Percentiles rank a stretch among this genome's conserved stretches.
Conservation (phyloP, 2,329 filamentous ascomycete genomes). For the Neospermospora avenae region DNA sequence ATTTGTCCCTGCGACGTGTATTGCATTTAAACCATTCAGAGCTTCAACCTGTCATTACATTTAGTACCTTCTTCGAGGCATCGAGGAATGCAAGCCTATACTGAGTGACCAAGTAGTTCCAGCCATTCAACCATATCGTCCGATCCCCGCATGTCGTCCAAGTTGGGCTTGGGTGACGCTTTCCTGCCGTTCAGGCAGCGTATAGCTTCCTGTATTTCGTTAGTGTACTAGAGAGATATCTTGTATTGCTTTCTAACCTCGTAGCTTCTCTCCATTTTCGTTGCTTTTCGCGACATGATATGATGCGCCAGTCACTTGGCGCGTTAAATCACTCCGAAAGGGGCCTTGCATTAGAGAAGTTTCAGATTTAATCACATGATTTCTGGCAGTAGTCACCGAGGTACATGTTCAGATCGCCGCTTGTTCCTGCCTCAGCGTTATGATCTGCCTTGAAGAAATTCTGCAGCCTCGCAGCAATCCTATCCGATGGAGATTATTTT, state of each 20-base stretch:
- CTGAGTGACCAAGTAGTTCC: slow-evolving; percentile 10
- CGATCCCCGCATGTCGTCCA: slow-evolving; percentile 10
- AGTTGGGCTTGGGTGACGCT: slow-evolving; percentile 5
- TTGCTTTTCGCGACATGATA: not conserved
- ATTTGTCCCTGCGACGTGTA: slow-evolving; percentile 69
- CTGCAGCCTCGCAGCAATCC: no score
- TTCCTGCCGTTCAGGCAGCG: slow-evolving; percentile 10
- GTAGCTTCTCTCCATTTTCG: slow-evolving; percentile 12
- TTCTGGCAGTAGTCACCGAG: no score
- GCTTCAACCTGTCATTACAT: slow-evolving; percentile 2
- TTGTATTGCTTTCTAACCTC: slow-evolving; percentile 9
- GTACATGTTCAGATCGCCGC: no score
- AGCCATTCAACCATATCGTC: slow-evolving; percentile 12
- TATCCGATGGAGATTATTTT: no score
- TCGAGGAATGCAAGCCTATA: slow-evolving; percentile 1
- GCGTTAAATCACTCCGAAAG: no score
- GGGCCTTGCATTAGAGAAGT: no score
- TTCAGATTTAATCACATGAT: not conserved
- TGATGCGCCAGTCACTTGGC: no score
- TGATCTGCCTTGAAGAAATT: no score
- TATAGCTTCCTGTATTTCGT: slow-evolving; percentile 10
- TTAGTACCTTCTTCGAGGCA: not conserved
- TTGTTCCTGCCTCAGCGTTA: no score
- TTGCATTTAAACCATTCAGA: slow-evolving; percentile 48
- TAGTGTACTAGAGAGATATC: slow-evolving; percentile 2